Conservation (phyloP, 1,139 yeast species). For the Kodamaea sp. region DNA sequence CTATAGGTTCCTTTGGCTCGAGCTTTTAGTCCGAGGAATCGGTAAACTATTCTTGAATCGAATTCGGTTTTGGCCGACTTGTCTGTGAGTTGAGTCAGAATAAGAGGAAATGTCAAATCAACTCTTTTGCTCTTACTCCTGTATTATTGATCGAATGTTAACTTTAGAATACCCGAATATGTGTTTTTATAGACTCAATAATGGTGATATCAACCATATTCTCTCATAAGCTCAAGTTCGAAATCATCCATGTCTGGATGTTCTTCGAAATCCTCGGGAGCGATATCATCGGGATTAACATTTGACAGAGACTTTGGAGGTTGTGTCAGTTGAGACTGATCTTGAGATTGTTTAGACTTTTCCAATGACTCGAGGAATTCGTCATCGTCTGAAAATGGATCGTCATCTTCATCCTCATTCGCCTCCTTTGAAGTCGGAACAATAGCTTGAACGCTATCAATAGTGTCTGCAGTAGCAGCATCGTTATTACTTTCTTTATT, state of each 20-base stretch:
- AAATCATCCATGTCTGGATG: slow-evolving; percentile 28
- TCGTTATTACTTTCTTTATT: not conserved
- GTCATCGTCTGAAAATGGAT: slow-evolving; percentile 14
- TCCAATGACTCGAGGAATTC: not conserved
- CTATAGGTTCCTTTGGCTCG: too few species aligned
- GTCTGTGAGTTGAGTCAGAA: too few species aligned
- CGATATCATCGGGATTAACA: slow-evolving; percentile 19
- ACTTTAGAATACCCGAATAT: not conserved
- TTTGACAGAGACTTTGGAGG: slow-evolving; percentile 17
- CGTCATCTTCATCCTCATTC: slow-evolving; percentile 17
- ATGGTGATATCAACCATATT: slow-evolving; percentile 29
- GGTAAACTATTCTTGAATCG: too few species aligned
- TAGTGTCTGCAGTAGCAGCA: not conserved
- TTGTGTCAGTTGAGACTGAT: not conserved
- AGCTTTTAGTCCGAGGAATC: too few species aligned
- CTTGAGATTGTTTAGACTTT: not conserved
- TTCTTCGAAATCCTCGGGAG: not conserved
- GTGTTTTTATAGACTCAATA: not conserved
- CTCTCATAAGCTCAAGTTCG: slow-evolving; percentile 37
- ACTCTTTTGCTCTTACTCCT: not conserved
- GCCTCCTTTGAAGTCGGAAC: not conserved
- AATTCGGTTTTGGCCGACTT: too few species aligned
- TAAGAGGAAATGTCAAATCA: too few species aligned
- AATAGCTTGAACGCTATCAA: not conserved
- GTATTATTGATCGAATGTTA: too few species aligned